phyloP scores from a whole-genome alignment of 2,329 filamentous ascomycete genomes.

The Sporothrix euskadiensis region DNA sequence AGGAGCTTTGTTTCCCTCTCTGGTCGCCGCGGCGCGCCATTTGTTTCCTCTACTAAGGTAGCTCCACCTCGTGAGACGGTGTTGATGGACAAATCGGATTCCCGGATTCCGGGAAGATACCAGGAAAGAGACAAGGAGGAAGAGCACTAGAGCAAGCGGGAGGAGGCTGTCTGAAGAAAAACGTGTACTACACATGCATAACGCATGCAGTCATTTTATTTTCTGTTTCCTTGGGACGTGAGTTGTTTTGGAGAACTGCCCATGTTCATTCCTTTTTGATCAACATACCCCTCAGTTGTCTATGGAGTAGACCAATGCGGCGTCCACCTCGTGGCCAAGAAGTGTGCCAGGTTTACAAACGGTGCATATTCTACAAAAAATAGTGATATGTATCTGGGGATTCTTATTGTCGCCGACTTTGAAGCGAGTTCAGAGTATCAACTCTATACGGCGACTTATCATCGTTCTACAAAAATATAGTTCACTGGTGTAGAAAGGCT shows the following conservation, averaged over 20 bases:
- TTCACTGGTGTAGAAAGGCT: background rate
- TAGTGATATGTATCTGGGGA: background rate
- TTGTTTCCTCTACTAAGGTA: background rate
- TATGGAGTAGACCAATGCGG: slow-evolving; percentile 16
- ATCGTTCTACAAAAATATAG: background rate
- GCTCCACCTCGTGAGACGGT: background rate
- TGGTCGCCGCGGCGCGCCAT: background rate
- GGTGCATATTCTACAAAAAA: background rate
- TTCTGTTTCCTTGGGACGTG: background rate
- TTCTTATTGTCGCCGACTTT: background rate
- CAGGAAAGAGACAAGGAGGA: background rate
- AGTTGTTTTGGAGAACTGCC: background rate
- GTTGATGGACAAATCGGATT: slow-evolving; percentile 1
- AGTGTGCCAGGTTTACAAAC: background rate
- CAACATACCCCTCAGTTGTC: slow-evolving; percentile 6
- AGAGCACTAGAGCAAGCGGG: background rate
- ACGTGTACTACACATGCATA: background rate
- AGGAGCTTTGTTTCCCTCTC: background rate
- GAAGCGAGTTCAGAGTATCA: background rate
- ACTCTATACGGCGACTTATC: background rate
- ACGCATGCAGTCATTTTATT: background rate
- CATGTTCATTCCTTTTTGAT: background rate
- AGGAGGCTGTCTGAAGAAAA: background rate
- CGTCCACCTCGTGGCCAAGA: slow-evolving; percentile 16
- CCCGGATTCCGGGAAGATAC: background rate